Conservation (phyloP, 306 rosid species). For the Amphicarpaea edgeworthii region DNA sequence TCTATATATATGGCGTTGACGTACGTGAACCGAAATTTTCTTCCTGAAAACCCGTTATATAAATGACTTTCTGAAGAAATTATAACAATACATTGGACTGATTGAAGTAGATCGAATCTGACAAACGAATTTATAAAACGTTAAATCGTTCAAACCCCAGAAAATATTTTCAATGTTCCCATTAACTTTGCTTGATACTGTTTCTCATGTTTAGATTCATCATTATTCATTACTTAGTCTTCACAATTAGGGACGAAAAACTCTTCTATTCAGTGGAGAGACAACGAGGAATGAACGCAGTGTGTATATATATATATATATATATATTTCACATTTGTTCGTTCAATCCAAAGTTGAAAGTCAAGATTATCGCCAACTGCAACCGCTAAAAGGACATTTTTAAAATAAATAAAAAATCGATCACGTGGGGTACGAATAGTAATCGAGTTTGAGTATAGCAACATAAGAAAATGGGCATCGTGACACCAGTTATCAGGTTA, state of each 20-base stretch:
- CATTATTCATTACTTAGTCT: not conserved
- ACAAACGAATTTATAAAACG: not conserved
- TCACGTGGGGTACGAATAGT: no score
- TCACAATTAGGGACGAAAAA: not conserved
- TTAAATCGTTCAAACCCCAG: not conserved
- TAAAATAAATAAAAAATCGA: no score
- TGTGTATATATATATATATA: no score
- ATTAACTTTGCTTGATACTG: not conserved
- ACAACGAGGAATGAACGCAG: not conserved
- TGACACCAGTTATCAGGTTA: not conserved
- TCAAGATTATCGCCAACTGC: no score
- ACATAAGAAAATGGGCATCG: no score
- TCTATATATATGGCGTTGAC: not conserved
- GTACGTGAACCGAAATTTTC: not conserved
- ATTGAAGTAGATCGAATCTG: not conserved
- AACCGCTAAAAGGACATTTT: no score
- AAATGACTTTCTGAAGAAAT: not conserved
- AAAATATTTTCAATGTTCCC: not conserved
- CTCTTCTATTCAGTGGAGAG: not conserved
- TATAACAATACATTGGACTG: not conserved
- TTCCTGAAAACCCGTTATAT: not conserved
- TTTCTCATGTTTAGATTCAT: not conserved
- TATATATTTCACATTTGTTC: no score
- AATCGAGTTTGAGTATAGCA: no score
- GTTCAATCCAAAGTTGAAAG: not conserved